Percentiles rank a stretch among this genome's conserved stretches.
Evolutionary conservation across 1,139 yeast genomes (phyloP).

Genomic region (Scheffersomyces parashehatae): DNA sequence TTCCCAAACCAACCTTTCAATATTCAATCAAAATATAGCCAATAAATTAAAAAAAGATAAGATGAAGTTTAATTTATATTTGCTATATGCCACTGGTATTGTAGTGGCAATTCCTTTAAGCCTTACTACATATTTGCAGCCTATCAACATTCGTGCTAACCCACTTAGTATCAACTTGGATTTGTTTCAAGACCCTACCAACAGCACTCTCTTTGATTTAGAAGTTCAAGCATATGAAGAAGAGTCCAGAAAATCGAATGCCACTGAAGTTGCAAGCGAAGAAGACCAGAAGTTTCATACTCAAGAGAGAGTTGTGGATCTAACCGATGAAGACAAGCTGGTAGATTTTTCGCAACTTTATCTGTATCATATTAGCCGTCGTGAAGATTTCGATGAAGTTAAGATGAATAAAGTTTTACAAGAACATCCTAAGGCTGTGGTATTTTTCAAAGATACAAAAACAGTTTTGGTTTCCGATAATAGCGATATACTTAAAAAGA

Average conservation of each 20-base stretch:
- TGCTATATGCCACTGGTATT: too few relatives aligned
- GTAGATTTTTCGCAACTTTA: not conserved
- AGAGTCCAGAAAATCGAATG: not conserved
- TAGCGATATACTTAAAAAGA: slow-evolving; percentile 5
- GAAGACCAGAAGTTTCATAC: not conserved
- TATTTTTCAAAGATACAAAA: slow-evolving; percentile 21
- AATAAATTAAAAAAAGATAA: too few relatives aligned
- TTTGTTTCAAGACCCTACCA: not conserved
- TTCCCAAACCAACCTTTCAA: too few relatives aligned
- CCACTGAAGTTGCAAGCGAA: too few relatives aligned
- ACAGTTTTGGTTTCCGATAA: slow-evolving; percentile 19
- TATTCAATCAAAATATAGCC: too few relatives aligned
- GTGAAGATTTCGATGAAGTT: slow-evolving; percentile 4
- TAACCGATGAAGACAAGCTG: not conserved
- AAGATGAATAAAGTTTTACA: slow-evolving; percentile 10
- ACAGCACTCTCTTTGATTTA: not conserved
- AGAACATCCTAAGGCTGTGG: slow-evolving; percentile 15
- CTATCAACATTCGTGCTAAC: too few relatives aligned
- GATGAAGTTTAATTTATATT: too few relatives aligned
- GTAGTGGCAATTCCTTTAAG: too few relatives aligned
- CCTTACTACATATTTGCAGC: not conserved
- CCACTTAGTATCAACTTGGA: not conserved
- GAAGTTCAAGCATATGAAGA: not conserved
- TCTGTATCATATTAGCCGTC: not conserved
- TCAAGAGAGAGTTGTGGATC: not conserved